phyloP scores from a whole-genome alignment of 2,329 filamentous ascomycete species.

The Talaromyces sp. region DNA sequence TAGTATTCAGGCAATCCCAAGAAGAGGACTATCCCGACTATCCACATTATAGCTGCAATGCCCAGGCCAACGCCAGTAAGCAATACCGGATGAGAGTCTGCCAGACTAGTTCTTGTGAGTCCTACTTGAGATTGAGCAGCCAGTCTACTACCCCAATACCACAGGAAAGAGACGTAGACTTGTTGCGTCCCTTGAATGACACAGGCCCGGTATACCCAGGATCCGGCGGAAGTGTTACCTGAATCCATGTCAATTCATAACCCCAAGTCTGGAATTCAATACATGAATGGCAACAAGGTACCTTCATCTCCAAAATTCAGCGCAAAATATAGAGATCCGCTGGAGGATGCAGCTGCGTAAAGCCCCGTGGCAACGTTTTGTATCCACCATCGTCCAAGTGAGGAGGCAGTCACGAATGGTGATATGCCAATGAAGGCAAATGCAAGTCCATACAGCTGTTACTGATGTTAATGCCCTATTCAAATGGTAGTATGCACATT shows the following conservation, averaged over 20 bases:
- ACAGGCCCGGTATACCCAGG: slow-evolving; percentile 60
- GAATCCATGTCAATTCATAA: neutral
- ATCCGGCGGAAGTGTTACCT: slow-evolving; percentile 52
- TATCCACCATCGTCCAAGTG: slow-evolving; percentile 43
- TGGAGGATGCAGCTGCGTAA: slow-evolving; percentile 57
- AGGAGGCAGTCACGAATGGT: slow-evolving; percentile 41
- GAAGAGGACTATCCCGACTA: slow-evolving; percentile 48
- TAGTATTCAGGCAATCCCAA: slow-evolving; percentile 58
- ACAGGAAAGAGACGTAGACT: slow-evolving; percentile 57
- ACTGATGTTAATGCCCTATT: neutral
- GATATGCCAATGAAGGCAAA: slow-evolving; percentile 41
- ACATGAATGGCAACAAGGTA: too few relatives aligned
- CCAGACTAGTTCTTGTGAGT: slow-evolving; percentile 12
- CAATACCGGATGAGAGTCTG: slow-evolving; percentile 18
- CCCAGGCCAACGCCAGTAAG: slow-evolving; percentile 38
- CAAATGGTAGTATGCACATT: neutral
- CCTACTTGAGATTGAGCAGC: slow-evolving; percentile 15
- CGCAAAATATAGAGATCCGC: slow-evolving; percentile 59
- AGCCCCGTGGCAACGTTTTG: slow-evolving; percentile 57
- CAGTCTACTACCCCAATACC: slow-evolving; percentile 57
- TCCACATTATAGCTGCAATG: slow-evolving; percentile 51
- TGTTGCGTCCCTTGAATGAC: slow-evolving; percentile 61
- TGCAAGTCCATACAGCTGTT: slow-evolving; percentile 43
- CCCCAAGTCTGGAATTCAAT: too few relatives aligned
- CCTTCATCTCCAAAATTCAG: slow-evolving; percentile 61